phyloP scores from a whole-genome alignment of 768 basidiomycete species.

The Pulveroboletus frians region DNA sequence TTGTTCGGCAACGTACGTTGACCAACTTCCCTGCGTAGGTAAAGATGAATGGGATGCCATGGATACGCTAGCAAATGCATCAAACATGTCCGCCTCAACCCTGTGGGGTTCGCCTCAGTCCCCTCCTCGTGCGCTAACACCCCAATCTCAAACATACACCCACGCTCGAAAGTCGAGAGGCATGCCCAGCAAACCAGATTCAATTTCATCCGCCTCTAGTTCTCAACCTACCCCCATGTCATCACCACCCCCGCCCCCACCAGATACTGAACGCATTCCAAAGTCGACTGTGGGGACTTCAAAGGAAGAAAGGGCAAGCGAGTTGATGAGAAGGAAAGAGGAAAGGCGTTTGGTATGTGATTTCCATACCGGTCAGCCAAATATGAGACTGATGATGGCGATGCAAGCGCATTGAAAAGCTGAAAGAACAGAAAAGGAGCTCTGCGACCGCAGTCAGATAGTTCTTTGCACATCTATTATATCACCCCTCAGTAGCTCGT shows the following conservation, averaged over 20 bases:
- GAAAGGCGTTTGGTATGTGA: constrained; percentile 77
- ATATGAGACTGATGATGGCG: background rate
- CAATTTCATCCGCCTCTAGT: constrained; percentile 14
- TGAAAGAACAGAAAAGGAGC: constrained; percentile 78
- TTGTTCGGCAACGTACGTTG: background rate
- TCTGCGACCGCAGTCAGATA: constrained; percentile 14
- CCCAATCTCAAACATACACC: constrained; percentile 12
- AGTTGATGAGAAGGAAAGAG: constrained; percentile 87
- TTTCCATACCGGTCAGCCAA: background rate
- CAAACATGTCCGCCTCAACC: constrained; percentile 1
- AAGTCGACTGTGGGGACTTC: constrained; percentile 47
- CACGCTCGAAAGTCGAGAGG: constrained; percentile 5
- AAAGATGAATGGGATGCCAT: constrained; percentile 23
- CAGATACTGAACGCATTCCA: constrained; percentile 10
- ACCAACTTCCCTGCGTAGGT: background rate
- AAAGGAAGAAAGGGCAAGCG: constrained; percentile 92
- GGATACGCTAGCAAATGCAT: constrained; percentile 2
- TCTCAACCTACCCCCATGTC: constrained; percentile 24
- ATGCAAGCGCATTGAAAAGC: constrained; percentile 62
- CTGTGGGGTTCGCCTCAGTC: constrained; percentile 19
- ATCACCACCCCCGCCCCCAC: constrained; percentile 12
- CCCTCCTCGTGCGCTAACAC: constrained; percentile 16
- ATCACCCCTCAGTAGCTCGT: background rate
- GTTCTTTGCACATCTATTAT: background rate
- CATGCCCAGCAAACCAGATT: background rate